Conservation (phyloP, 225 moss, liverwort and hornwort genomes). For the Rhytidiadelphus loreus region DNA sequence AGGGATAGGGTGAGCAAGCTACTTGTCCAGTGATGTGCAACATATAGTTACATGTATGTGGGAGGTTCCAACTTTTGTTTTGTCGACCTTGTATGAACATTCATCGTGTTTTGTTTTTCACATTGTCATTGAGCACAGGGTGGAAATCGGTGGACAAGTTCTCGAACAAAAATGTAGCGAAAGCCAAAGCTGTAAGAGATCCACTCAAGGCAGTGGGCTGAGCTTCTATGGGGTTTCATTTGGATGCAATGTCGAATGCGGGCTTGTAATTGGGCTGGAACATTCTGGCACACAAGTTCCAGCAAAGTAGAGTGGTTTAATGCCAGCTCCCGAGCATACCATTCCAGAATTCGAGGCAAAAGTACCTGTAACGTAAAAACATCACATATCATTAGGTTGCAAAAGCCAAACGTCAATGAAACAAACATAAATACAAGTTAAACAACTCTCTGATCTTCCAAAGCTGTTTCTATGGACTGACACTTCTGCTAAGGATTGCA, state of each 20-base stretch:
- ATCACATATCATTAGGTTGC: not conserved
- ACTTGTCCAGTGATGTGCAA: not conserved
- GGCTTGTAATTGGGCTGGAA: slow-evolving; percentile 38
- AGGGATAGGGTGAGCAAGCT: not conserved
- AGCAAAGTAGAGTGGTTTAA: slow-evolving; percentile 28
- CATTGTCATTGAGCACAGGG: slow-evolving; percentile 14
- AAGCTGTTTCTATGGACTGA: not conserved
- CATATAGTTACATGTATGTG: not conserved
- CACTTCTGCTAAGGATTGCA: not conserved
- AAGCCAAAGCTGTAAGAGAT: slow-evolving; percentile 68
- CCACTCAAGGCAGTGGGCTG: slow-evolving; percentile 65
- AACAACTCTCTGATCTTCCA: not conserved
- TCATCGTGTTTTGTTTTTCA: not conserved
- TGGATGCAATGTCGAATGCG: slow-evolving; percentile 54
- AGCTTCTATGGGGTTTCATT: slow-evolving; percentile 37
- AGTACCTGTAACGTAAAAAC: slow-evolving; percentile 23
- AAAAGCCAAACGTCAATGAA: not conserved
- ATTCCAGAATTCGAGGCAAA: slow-evolving; percentile 69
- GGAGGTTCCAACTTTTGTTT: not conserved
- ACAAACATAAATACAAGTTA: not conserved
- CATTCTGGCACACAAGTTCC: slow-evolving; percentile 51
- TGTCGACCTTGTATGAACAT: not conserved
- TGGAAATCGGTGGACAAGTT: slow-evolving; percentile 41
- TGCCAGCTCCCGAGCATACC: slow-evolving; percentile 60
- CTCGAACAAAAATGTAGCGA: slow-evolving; percentile 68